Evolutionary conservation across 148 eudicot species (phyloP).

Genomic region (Spergularia marina): DNA sequence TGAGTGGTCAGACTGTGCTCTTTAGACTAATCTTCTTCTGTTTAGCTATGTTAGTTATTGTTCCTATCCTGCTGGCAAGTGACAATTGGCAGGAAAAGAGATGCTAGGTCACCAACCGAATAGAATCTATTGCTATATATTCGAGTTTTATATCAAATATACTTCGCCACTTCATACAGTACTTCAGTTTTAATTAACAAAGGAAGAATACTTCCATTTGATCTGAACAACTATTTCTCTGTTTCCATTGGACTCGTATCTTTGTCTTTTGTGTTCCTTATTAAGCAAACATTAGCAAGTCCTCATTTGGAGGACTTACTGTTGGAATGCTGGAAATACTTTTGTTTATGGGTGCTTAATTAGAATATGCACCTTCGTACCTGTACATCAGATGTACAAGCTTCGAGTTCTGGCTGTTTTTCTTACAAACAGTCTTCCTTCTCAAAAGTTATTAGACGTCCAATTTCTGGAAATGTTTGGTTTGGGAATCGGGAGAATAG

Average conservation of each 20-base stretch:
- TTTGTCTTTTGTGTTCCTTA: neutral
- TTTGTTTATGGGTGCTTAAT: neutral
- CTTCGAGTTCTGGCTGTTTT: neutral
- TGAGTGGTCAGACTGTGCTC: slow-evolving; percentile 24
- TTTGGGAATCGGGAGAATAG: too few relatives aligned
- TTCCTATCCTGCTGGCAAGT: too few relatives aligned
- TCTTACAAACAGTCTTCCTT: too few relatives aligned
- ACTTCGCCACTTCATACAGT: neutral
- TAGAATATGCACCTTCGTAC: neutral
- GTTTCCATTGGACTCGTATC: neutral
- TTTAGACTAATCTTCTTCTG: neutral
- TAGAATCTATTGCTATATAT: too few relatives aligned
- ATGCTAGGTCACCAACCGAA: too few relatives aligned
- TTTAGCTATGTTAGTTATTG: neutral
- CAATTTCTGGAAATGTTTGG: too few relatives aligned
- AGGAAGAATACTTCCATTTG: too few relatives aligned
- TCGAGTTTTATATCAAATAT: too few relatives aligned
- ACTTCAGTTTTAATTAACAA: neutral
- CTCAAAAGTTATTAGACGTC: too few relatives aligned
- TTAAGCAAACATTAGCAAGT: neutral
- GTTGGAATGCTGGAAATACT: neutral
- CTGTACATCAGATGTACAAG: neutral
- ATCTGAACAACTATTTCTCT: neutral
- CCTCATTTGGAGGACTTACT: neutral
- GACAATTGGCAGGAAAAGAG: too few relatives aligned